A percentile compares a stretch with the other conserved stretches of the same genome.
Evolutionary conservation across 768 basidiomycete genomes (phyloP).

Genomic region (Leccinum truebloodii): DNA sequence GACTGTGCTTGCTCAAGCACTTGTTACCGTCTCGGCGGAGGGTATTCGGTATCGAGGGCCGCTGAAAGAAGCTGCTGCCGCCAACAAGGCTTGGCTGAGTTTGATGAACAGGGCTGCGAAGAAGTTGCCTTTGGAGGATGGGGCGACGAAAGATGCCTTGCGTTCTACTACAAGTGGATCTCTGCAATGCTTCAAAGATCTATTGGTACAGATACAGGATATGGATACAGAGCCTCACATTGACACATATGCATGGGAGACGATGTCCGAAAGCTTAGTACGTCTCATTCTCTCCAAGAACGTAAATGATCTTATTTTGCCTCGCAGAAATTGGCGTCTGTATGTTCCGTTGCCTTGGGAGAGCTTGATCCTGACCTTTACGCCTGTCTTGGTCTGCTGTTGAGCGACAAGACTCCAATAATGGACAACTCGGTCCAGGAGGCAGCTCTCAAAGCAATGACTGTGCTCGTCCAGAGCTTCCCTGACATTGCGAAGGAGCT

Average conservation of each 20-base stretch:
- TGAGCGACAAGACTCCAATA: constrained; percentile 81
- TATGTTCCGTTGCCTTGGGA: constrained; percentile 73
- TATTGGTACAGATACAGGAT: constrained; percentile 77
- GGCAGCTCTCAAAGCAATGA: constrained; percentile 83
- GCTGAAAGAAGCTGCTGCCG: constrained; percentile 75
- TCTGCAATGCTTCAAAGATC: constrained; percentile 75
- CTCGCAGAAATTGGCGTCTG: constrained; percentile 76
- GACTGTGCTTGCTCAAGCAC: constrained; percentile 78
- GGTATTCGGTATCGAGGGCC: constrained; percentile 17
- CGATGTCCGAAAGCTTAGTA: constrained; percentile 88
- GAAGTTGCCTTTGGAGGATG: constrained; percentile 39
- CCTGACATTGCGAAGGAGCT: constrained; percentile 73
- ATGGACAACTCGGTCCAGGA: constrained; percentile 86
- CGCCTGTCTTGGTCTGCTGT: constrained; percentile 64
- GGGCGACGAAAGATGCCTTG: constrained; percentile 40
- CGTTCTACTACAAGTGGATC: constrained; percentile 56
- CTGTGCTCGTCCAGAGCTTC: constrained; percentile 85
- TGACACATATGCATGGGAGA: constrained; percentile 92
- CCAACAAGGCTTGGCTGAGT: constrained; percentile 78
- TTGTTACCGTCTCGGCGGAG: constrained; percentile 42
- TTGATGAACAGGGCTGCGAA: constrained; percentile 56
- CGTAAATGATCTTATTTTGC: neutral
- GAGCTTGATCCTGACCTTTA: constrained; percentile 71
- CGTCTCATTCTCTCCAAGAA: constrained; percentile 22
- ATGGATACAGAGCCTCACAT: constrained; percentile 77